Base-by-base conservation (phyloP, 768 basidiomycete genomes). In the Suillus spraguei region DNA sequence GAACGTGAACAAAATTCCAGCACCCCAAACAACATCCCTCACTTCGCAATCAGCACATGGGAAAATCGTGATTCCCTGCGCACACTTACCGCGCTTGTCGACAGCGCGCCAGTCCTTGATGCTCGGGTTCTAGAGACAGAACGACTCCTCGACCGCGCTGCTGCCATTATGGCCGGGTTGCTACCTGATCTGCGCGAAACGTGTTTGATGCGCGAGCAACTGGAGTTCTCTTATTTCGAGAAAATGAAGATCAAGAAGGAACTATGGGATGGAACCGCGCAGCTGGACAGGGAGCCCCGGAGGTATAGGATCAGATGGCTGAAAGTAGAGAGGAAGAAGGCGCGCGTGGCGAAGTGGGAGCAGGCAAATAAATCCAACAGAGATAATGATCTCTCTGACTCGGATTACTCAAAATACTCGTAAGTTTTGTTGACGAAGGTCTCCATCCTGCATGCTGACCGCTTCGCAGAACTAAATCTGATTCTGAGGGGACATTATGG, bases 231-330 rank as follows among this genome's bases (percentile, higher is more conserved):
- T 47, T 41, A 72, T 14, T 24, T 75, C n/a, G 69, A n/a, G 49
- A 71, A 67, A 59, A 71, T 76, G 72, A 76, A 74, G 61, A 44
- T 66, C n/a, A 76, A 68, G 52, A 63, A 59, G 5, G 74, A 76
- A n/a, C 61, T 74, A 4, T 77, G 69, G 69, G 75, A 75, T 38
- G 74, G 75, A n/a, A 74, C 72, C 9, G 72, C 64, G 0, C 66
- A 4, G 55, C 65, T 77, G 71, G 49, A 60, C 20, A 74, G 70
- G 50, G 24, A 54, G 20, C 44, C 61, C 4, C 64, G 72, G 47
- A 75, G 75, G 50, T 11, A 64, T 4, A 61, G 74, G 52, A 67
- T 72, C 63, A 69, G 60, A 41, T 74, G 72, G 70, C 20, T 76
- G 36, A 65, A 69, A 5, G 61, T 62, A 14, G 65, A 65, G 61